phyloP scores from a whole-genome alignment of 148 eudicot genomes.

The Talinum fruticosum region DNA sequence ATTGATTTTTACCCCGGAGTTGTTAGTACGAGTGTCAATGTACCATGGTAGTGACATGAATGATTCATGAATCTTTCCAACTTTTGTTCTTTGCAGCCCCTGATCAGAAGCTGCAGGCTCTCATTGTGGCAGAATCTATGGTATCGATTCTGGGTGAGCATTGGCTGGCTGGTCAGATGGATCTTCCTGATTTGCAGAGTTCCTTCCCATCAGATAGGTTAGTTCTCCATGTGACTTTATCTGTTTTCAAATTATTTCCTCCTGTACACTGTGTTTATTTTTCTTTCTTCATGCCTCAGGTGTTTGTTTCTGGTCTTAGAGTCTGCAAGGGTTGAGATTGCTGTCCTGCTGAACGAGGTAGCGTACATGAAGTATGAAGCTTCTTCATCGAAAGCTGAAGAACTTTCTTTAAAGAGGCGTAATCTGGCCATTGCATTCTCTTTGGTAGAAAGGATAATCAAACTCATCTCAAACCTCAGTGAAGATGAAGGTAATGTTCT shows the following conservation, averaged over 20 bases:
- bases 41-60: not conserved
- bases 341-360: conserved; percentile 81
- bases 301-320: conserved; percentile 83
- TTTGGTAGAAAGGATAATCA: conserved; percentile 76
- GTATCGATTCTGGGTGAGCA: conserved; percentile 62
- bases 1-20: not conserved
- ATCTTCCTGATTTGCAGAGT: conserved; percentile 39
- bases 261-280: conserved; percentile 3
- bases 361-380: conserved; percentile 81
- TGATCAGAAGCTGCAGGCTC: conserved; percentile 76
- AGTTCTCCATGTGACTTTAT: not conserved
- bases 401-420: conserved; percentile 44
- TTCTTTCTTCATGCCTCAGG: conserved; percentile 39
- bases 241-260: not conserved
- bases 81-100: conserved; percentile 50
- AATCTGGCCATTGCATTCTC: conserved; percentile 68
- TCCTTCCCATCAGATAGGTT: conserved; percentile 69
- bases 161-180: conserved; percentile 62
- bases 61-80: not conserved
- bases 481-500: conserved; percentile 64
- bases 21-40: not conserved
- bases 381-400: conserved; percentile 46
- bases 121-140: conserved; percentile 66
- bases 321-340: conserved; percentile 86
- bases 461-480: conserved; percentile 57